phyloP scores from a whole-genome alignment of 805 yeast species.

The Candida corydali region DNA sequence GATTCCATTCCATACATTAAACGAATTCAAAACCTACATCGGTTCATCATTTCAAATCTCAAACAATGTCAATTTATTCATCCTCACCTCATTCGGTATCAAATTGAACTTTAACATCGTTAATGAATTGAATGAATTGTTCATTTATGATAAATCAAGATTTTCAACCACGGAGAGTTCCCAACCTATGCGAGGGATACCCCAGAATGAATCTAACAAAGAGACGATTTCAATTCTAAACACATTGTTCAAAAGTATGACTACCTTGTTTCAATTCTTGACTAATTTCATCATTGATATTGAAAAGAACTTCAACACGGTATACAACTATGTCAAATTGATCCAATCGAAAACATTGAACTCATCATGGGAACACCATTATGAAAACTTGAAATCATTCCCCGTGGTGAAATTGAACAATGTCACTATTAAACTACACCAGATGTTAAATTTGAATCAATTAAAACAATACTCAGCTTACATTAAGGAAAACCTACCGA shows the following conservation, averaged over 20 bases:
- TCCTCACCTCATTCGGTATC: constrained; percentile 63
- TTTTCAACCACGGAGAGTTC: not conserved
- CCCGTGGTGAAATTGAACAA: constrained; percentile 34
- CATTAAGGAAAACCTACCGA: constrained; percentile 25
- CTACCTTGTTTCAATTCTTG: constrained; percentile 46
- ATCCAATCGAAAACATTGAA: constrained; percentile 40
- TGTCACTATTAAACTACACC: constrained; percentile 21
- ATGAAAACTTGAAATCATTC: constrained; percentile 26
- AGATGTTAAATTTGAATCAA: constrained; percentile 25
- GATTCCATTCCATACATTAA: constrained; percentile 32
- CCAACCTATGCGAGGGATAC: not conserved
- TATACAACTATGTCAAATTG: constrained; percentile 30
- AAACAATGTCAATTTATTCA: constrained; percentile 33
- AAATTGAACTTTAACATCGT: constrained; percentile 52
- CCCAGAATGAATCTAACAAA: constrained; percentile 19
- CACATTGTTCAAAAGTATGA: constrained; percentile 42
- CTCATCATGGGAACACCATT: constrained; percentile 32
- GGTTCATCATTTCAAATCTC: constrained; percentile 21
- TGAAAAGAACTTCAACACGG: constrained; percentile 41
- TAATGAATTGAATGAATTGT: constrained; percentile 52
- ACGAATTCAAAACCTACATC: constrained; percentile 26
- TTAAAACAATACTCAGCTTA: constrained; percentile 28
- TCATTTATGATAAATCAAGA: constrained; percentile 57
- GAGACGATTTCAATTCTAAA: constrained; percentile 31
- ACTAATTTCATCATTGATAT: constrained; percentile 47